Conservation (phyloP, 2,329 filamentous ascomycete genomes). For the Apiospora aurea region DNA sequence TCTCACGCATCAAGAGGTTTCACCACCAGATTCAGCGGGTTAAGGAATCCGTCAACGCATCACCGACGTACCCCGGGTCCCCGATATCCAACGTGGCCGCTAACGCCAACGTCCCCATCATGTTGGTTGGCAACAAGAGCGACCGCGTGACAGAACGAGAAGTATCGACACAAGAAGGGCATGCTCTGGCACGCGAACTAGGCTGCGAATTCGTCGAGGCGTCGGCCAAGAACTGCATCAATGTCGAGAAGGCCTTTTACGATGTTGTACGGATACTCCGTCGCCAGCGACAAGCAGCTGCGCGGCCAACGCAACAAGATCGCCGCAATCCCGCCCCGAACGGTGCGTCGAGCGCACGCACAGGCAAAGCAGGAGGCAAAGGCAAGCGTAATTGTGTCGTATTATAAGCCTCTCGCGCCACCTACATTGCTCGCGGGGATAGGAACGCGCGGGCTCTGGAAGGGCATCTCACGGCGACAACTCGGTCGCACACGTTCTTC, state of each 20-base stretch:
- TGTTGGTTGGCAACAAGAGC: slow-evolving; percentile 99
- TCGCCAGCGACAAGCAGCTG: slow-evolving; percentile 73
- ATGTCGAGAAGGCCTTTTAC: slow-evolving; percentile 98
- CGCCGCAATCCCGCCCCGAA: slow-evolving; percentile 36
- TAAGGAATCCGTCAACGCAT: slow-evolving; percentile 85
- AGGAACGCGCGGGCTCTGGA: slow-evolving; percentile 10
- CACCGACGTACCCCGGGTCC: slow-evolving; percentile 78
- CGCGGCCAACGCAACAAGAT: slow-evolving; percentile 45
- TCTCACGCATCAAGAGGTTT: slow-evolving; percentile 92
- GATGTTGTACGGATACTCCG: slow-evolving; percentile 93
- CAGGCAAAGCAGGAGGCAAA: not conserved
- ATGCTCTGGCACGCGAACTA: slow-evolving; percentile 87
- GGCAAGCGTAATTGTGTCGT: slow-evolving; percentile 44
- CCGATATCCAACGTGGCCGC: slow-evolving; percentile 67
- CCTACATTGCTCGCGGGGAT: not conserved
- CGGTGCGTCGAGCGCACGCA: slow-evolving; percentile 28
- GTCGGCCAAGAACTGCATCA: slow-evolving; percentile 97
- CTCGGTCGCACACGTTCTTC: not conserved
- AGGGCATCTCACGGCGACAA: not conserved
- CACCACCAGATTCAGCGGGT: slow-evolving; percentile 97
- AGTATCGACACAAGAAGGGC: slow-evolving; percentile 95
- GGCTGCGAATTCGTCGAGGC: slow-evolving; percentile 97
- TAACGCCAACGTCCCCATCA: slow-evolving; percentile 83
- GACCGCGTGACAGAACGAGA: slow-evolving; percentile 95
- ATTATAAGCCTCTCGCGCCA: slow-evolving; percentile 44